Percentiles rank a stretch among this genome's conserved stretches.
Evolutionary conservation across 2,329 filamentous ascomycete genomes (phyloP).

Genomic region (Sclerotinia glacialis): DNA sequence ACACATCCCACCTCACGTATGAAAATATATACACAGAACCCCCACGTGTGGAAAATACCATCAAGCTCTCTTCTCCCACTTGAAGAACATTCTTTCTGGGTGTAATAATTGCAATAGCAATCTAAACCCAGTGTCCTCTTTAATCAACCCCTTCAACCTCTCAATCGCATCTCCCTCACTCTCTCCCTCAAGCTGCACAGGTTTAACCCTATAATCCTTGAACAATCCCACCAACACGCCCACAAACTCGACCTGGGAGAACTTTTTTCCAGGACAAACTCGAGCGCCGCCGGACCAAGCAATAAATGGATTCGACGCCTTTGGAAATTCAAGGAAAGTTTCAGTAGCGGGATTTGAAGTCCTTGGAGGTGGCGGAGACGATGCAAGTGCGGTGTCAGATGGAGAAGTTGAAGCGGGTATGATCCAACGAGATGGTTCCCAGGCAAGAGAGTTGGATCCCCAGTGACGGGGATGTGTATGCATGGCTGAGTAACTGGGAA

Average conservation of each 20-base stretch:
- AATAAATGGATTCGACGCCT: background rate
- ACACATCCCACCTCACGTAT: background rate
- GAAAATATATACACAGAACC: background rate
- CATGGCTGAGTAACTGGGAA: slow-evolving; percentile 15
- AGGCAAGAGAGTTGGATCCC: slow-evolving; percentile 8
- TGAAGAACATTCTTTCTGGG: background rate
- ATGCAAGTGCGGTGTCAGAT: background rate
- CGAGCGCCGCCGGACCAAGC: background rate
- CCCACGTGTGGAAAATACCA: background rate
- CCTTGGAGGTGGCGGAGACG: too few relatives aligned
- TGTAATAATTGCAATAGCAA: slow-evolving; percentile 4
- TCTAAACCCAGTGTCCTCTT: background rate
- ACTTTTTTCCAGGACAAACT: background rate
- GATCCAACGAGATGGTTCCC: slow-evolving; percentile 15
- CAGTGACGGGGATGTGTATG: slow-evolving; percentile 13
- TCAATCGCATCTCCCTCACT: background rate
- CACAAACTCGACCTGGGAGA: slow-evolving; percentile 13
- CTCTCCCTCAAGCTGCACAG: background rate
- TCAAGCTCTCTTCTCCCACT: slow-evolving; percentile 3
- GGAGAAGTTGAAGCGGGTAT: background rate
- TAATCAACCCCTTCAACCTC: background rate
- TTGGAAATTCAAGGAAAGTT: slow-evolving; percentile 1
- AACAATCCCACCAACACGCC: background rate
- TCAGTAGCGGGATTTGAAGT: background rate
- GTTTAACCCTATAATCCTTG: background rate